Evolutionary conservation across 345 rosid genomes (phyloP), one percentile per base, ranked within the genome.

Genomic region (Brassica incana): DNA sequence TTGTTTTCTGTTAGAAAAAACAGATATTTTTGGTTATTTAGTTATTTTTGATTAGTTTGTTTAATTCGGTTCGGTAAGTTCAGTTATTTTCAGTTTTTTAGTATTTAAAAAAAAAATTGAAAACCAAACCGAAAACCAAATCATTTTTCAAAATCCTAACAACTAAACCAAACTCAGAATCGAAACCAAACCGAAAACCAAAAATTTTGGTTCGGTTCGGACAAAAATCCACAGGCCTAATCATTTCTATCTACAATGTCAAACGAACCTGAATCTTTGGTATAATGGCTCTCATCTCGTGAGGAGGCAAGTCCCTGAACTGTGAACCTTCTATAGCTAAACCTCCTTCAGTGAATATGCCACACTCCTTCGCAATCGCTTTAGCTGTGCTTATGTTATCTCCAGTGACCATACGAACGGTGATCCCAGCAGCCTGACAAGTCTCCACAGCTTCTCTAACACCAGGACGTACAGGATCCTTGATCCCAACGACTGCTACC

Each of bases 331-430:
- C 96, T 54, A 92, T 88, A 40, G 93, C 95, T 77, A 90, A 72
- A 25, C 95, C 97, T 78, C 81, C 90, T 27, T 78, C 85, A 5
- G 88, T 88, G 78, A 77, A 76, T 62, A 90, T 92, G 0, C 92
- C 96, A 67, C 94, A 90, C 73, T 90, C 94, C 25, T 80, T 83
- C 2, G 97, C 92, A 84, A 91, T 92, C 50, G 97, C 96, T 84
- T 85, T 90, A 8, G 92, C 97, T 18, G 93, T 92, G 62, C 80
- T 77, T 56, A 89, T 82, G 84, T 89, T 90, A 81, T 92, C 97
- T 5, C 97, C 95, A 5, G 93, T 92, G 75, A 92, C 88, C 90
- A 92, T 89, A 36, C 92, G 86, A 7, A 92, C 88, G 0, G 85
- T 84, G 30, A 91, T 90, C 5, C 97, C 97, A 36, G 96, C 97